These are phyloP conservation scores for Gossypium longicalyx DNA, from an alignment of 345 rosid species.

Conservation along the genomic window DNA sequence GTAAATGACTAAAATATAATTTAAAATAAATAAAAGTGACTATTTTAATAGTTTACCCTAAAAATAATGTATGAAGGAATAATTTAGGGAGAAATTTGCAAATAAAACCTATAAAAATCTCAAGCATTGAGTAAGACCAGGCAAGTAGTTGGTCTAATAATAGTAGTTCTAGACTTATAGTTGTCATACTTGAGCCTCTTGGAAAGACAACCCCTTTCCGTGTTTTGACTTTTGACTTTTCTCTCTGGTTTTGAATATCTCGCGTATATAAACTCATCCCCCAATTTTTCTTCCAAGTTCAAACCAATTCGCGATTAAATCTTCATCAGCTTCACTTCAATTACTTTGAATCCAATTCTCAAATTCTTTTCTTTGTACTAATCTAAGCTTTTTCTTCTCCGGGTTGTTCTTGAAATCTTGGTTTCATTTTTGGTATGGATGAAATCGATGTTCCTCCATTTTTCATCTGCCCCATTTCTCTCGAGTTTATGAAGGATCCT, in stretches of 20 bases:
- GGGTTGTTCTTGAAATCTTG: neutral
- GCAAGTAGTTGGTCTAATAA: neutral
- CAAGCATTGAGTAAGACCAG: neutral
- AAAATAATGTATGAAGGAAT: too few relatives aligned
- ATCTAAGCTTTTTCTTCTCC: neutral
- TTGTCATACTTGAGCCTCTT: constrained; percentile 23
- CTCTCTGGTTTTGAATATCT: constrained; percentile 21
- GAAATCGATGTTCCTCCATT: constrained; percentile 60
- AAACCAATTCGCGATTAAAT: neutral
- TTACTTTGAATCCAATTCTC: constrained; percentile 16
- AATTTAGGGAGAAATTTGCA: too few relatives aligned
- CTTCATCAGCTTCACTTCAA: constrained; percentile 11
- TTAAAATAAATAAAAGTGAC: too few relatives aligned
- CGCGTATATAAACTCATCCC: constrained; percentile 27
- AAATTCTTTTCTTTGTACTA: neutral
- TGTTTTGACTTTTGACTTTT: constrained; percentile 43
- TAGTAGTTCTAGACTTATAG: neutral
- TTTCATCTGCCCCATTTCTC: constrained; percentile 72
- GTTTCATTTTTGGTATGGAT: constrained; percentile 33
- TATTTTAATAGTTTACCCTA: too few relatives aligned
- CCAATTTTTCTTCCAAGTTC: constrained; percentile 26
- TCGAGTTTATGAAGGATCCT: constrained; percentile 72
- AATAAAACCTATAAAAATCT: neutral
- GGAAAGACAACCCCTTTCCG: constrained; percentile 43
- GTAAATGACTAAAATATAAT: too few relatives aligned